A percentile compares a stretch with the other conserved stretches of the same genome.
Evolutionary conservation across 2,329 filamentous ascomycete species (phyloP).

Genomic region (Paecilomyces sp.): DNA sequence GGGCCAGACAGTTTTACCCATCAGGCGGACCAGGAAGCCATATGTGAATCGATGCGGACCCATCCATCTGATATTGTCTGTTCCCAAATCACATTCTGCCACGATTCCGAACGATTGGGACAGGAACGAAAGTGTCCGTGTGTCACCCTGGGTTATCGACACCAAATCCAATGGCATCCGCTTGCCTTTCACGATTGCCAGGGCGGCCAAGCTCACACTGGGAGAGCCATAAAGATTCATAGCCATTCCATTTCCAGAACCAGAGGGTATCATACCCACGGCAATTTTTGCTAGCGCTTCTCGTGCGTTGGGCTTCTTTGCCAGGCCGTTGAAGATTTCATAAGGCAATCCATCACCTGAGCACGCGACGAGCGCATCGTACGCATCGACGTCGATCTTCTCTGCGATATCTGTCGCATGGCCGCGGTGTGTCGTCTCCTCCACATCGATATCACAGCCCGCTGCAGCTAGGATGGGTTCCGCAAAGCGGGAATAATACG

Average conservation of each 20-base stretch:
- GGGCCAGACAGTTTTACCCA: constrained; percentile 73
- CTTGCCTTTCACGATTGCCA: constrained; percentile 80
- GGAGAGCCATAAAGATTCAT: constrained; percentile 81
- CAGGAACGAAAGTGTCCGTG: constrained; percentile 74
- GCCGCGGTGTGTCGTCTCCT: constrained; percentile 62
- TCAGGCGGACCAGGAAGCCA: constrained; percentile 70
- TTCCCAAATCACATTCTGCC: constrained; percentile 82
- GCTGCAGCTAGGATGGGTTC: constrained; percentile 79
- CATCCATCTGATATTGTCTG: constrained; percentile 91
- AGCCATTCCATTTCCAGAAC: constrained; percentile 89
- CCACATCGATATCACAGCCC: constrained; percentile 65
- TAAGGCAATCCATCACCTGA: constrained; percentile 89
- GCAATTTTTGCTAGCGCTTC: constrained; percentile 70
- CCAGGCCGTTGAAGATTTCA: constrained; percentile 92
- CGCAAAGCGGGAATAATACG: constrained; percentile 66
- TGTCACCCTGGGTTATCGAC: constrained; percentile 75
- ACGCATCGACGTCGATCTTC: constrained; percentile 68
- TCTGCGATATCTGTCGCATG: constrained; percentile 73
- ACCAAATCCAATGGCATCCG: constrained; percentile 78
- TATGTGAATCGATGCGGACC: constrained; percentile 76
- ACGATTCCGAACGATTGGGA: constrained; percentile 86
- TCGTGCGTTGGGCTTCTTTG: constrained; percentile 64
- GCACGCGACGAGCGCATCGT: constrained; percentile 79
- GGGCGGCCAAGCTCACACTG: constrained; percentile 65
- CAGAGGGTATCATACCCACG: constrained; percentile 81